These are phyloP conservation scores for Botrytis hyacinthi DNA, from an alignment of 2,329 filamentous ascomycete species.

Conservation along the genomic window DNA sequence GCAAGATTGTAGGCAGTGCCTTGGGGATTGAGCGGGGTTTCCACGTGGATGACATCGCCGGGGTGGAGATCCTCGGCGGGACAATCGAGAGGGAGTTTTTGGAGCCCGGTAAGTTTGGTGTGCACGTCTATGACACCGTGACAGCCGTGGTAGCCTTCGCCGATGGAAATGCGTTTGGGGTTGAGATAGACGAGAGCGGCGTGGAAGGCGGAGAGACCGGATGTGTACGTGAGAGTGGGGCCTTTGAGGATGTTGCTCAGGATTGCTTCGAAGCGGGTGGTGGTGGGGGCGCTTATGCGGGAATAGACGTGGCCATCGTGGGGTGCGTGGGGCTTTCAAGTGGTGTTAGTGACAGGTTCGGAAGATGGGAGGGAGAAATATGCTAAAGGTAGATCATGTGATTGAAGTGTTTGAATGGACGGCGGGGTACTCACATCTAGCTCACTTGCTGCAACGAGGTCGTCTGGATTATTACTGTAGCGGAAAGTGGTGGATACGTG, in stretches of 20 bases:
- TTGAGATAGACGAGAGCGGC: constrained; percentile 81
- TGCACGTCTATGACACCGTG: constrained; percentile 79
- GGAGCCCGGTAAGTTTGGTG: constrained; percentile 70
- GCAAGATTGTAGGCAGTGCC: constrained; percentile 76
- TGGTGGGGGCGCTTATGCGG: constrained; percentile 73
- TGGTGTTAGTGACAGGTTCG: constrained; percentile 39
- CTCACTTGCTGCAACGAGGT: constrained; percentile 55
- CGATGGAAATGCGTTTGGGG: constrained; percentile 78
- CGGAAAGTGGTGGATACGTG: constrained; percentile 91
- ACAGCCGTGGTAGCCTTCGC: constrained; percentile 88
- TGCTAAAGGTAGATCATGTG: constrained; percentile 28
- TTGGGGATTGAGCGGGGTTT: constrained; percentile 90
- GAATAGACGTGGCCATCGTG: constrained; percentile 78
- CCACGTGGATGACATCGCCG: constrained; percentile 85
- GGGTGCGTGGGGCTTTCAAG: constrained; percentile 40
- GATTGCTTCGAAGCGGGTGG: constrained; percentile 79
- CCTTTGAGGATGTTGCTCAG: constrained; percentile 70
- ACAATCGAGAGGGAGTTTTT: constrained; percentile 70
- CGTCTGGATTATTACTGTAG: constrained; percentile 68
- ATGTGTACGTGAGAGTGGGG: constrained; percentile 73
- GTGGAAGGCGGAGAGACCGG: constrained; percentile 85
- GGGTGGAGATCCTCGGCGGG: constrained; percentile 62
- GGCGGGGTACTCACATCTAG: constrained; percentile 49
- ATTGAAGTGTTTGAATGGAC: constrained; percentile 11
- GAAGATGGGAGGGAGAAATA: neutral